Evolutionary conservation across 495 filamentous ascomycete genomes (phyloP), one percentile per base, ranked within the genome.

Genomic region (Hapsidospora chrysogenum): DNA sequence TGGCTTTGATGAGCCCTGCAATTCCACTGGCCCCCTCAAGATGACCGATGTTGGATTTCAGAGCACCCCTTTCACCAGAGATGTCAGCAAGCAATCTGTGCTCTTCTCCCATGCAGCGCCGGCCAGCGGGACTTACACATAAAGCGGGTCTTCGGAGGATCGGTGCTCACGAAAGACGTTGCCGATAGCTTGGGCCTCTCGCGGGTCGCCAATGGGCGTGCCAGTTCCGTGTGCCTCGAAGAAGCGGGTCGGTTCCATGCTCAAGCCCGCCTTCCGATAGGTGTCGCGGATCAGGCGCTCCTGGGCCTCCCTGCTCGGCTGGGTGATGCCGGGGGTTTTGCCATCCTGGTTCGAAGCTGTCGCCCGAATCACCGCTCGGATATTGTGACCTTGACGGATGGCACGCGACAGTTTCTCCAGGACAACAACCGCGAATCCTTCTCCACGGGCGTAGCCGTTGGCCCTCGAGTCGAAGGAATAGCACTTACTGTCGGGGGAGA

Each of bases 381-480:
- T 70, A 9, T 60, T 62, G 39, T 70, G 58, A 2, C 57, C 56
- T 32, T 67, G 57, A 0, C 33, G 20, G 4, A 67, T 23, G 3
- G 66, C 76, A 26, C 66, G 58, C 1, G 31, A 33, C 2, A 78
- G 44, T 9, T 38, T 44, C 48, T 80, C 80, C 1, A 83, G 22
- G 2, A 66, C 52, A 1, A 78, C 18, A 1, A 56, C 55, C 15
- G 51, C 57, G 9, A 76, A 39, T 0, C 63, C 76, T 38, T 84
- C 78, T 1, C 60, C 78, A 4, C 76, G 51, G 0, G 50, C 69
- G 46, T 75, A 82, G 0, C 77, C 78, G 47, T 76, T 57, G 6
- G 74, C 77, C 0, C 43, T 38, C 0, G 58, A 54, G 42, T 75
- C 70, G 41, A 76, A 84, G 6, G 64, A 66, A 20, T 66, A 55